Percentiles rank a stretch among this genome's conserved stretches.
Conservation (phyloP, 2,329 filamentous ascomycete genomes). For the Verruconis gallopava region DNA sequence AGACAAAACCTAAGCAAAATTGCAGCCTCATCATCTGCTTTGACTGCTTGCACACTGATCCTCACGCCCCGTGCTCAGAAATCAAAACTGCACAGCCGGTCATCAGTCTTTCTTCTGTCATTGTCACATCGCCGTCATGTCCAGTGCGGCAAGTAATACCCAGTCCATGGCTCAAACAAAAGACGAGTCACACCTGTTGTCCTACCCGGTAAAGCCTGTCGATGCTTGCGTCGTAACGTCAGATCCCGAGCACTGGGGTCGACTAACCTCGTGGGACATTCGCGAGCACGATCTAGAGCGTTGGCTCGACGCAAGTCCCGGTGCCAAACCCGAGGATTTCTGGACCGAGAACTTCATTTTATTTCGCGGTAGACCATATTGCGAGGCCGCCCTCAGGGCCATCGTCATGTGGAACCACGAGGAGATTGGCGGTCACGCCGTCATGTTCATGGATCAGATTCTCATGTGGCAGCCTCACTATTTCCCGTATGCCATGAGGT, state of each 20-base stretch:
- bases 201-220: neutral
- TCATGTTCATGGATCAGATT: neutral
- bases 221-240: neutral
- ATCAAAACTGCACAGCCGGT: too few relatives aligned
- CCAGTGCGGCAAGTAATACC: too few relatives aligned
- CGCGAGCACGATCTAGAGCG: neutral
- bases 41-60: too few relatives aligned
- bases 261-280: neutral
- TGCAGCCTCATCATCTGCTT: too few relatives aligned
- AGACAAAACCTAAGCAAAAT: too few relatives aligned
- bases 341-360: neutral
- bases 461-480: neutral
- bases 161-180: too few relatives aligned
- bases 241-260: neutral
- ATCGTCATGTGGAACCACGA: neutral
- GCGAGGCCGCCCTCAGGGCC: neutral
- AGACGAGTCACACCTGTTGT: neutral
- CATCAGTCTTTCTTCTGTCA: too few relatives aligned
- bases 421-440: neutral
- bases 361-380: neutral
- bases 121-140: too few relatives aligned
- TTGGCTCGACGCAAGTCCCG: neutral
- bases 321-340: neutral
- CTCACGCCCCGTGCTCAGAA: too few relatives aligned
- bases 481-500: neutral